Conservation (phyloP, 345 rosid genomes). For the Cardiospermum halicacabum region DNA sequence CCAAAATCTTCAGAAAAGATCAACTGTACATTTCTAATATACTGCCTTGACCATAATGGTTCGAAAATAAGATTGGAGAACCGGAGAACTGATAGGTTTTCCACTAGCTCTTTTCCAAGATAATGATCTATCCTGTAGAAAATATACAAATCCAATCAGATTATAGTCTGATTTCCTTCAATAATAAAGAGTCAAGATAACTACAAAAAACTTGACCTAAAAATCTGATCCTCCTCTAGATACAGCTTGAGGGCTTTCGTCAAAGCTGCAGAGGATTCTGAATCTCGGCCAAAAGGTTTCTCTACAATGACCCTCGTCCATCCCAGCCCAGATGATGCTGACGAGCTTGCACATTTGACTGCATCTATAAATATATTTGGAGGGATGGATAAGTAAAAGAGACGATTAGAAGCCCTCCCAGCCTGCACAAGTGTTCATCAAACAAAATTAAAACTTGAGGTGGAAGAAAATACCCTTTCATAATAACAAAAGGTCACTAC, state of each 20-base stretch:
- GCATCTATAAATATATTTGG: slow-evolving; percentile 95
- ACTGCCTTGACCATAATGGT: slow-evolving; percentile 96
- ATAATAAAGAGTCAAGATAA: neutral
- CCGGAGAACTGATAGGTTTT: slow-evolving; percentile 92
- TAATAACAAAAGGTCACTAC: neutral
- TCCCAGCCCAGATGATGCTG: slow-evolving; percentile 86
- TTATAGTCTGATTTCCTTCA: neutral
- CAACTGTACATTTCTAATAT: slow-evolving; percentile 83
- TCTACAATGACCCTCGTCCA: slow-evolving; percentile 99
- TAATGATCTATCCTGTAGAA: slow-evolving; percentile 91
- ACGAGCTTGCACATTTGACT: slow-evolving; percentile 81
- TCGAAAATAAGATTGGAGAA: slow-evolving; percentile 98
- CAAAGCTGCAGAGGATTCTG: slow-evolving; percentile 93
- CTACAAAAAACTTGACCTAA: slow-evolving; percentile 51
- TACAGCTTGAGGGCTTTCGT: slow-evolving; percentile 79
- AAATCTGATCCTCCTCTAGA: slow-evolving; percentile 88
- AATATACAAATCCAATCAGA: slow-evolving; percentile 22
- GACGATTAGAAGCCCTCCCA: slow-evolving; percentile 80
- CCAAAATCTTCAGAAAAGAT: slow-evolving; percentile 98
- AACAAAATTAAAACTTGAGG: neutral
- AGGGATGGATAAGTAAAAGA: slow-evolving; percentile 89
- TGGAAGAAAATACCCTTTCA: neutral
- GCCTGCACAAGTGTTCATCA: slow-evolving; percentile 41
- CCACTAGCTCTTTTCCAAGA: slow-evolving; percentile 96
- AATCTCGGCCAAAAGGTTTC: slow-evolving; percentile 98